These are phyloP conservation scores for Irpex sp. DNA, from an alignment of 1,284 basidiomycete species.

Conservation along the genomic window DNA sequence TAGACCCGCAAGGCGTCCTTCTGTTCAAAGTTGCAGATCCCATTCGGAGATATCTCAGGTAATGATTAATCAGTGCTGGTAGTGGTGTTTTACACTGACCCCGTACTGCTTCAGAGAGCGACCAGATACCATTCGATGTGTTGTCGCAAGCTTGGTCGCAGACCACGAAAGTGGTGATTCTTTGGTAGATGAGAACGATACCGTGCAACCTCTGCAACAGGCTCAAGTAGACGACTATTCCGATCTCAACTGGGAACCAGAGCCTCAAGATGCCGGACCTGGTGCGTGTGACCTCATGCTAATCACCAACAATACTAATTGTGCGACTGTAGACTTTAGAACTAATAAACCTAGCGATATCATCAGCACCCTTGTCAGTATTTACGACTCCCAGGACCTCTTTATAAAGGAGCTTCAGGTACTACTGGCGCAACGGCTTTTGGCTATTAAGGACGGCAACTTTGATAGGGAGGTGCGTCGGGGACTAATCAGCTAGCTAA, in stretches of 20 bases:
- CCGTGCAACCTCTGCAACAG: constrained; percentile 69
- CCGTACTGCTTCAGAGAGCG: constrained; percentile 54
- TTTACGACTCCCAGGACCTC: constrained; percentile 92
- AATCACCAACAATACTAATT: constrained; percentile 1
- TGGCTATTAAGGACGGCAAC: constrained; percentile 77
- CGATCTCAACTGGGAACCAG: constrained; percentile 90
- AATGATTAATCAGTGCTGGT: constrained; percentile 4
- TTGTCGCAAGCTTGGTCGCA: constrained; percentile 88
- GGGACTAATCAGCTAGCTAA: neutral
- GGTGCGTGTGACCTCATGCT: constrained; percentile 41
- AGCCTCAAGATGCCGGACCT: constrained; percentile 90
- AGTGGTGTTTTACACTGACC: neutral
- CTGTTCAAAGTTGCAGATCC: constrained; percentile 90
- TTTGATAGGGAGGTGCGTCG: constrained; percentile 75
- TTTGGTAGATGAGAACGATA: constrained; percentile 75
- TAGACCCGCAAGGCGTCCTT: constrained; percentile 91
- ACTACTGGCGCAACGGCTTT: constrained; percentile 78
- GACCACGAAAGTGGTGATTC: constrained; percentile 82
- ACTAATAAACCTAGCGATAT: constrained; percentile 87
- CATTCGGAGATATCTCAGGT: constrained; percentile 85
- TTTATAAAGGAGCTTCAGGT: constrained; percentile 94
- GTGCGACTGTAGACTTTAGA: constrained; percentile 65
- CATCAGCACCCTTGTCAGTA: constrained; percentile 91
- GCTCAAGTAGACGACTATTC: constrained; percentile 79
- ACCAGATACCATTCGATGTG: constrained; percentile 88